Conservation (phyloP, 2,329 filamentous ascomycete genomes). For the Trichoderma guizhouense region DNA sequence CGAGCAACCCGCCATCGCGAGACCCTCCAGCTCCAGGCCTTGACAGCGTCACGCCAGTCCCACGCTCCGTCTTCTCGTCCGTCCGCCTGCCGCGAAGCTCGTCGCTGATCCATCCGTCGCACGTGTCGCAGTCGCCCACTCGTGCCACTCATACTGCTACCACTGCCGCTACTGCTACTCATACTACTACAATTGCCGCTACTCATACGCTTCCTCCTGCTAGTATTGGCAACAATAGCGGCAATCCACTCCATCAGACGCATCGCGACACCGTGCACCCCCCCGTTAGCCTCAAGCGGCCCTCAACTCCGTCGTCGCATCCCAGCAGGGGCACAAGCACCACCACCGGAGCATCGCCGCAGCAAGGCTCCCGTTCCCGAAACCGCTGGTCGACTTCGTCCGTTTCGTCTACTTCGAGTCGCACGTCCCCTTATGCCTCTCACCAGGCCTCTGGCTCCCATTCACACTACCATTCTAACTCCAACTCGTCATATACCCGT, state of each 20-base stretch:
- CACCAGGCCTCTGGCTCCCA: conserved; percentile 29
- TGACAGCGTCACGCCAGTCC: conserved; percentile 25
- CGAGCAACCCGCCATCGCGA: neutral
- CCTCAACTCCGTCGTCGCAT: conserved; percentile 22
- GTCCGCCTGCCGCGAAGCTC: conserved; percentile 41
- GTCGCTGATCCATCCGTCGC: conserved; percentile 42
- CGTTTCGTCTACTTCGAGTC: conserved; percentile 49
- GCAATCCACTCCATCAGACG: neutral
- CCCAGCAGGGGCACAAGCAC: conserved; percentile 21
- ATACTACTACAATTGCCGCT: neutral
- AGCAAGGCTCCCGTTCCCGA: conserved; percentile 46
- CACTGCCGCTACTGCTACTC: neutral
- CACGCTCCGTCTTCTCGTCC: conserved; percentile 30
- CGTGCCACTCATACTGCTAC: neutral
- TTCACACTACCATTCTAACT: conserved; percentile 20
- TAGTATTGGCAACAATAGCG: neutral
- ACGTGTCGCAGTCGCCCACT: conserved; percentile 18
- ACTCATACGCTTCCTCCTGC: conserved; percentile 20
- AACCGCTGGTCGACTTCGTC: conserved; percentile 47
- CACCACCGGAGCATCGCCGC: conserved; percentile 28
- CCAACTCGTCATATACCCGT: conserved; percentile 25
- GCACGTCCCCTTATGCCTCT: conserved; percentile 36
- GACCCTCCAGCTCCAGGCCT: conserved; percentile 1
- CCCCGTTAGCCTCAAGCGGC: conserved; percentile 18
- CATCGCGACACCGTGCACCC: conserved; percentile 17